These are phyloP conservation scores for Aspergillus intermedius DNA, from an alignment of 2,329 filamentous ascomycete species.

Conservation along the genomic window DNA sequence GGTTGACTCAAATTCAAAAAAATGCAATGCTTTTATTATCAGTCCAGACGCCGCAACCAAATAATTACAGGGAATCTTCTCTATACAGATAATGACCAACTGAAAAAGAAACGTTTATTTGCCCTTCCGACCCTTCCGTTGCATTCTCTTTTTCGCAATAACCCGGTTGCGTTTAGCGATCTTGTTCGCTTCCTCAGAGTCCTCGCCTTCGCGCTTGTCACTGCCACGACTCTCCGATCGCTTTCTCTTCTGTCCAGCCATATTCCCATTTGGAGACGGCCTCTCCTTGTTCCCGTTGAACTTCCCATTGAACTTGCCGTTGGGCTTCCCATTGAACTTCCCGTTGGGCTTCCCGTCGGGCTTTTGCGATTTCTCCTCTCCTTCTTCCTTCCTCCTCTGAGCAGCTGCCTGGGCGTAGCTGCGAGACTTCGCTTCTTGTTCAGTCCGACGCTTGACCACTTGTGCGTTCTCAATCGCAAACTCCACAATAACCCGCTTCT, in stretches of 20 bases:
- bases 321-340: constrained; percentile 8
- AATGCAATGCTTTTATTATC: constrained; percentile 1
- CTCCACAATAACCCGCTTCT: constrained; percentile 85
- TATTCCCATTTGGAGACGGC: constrained; percentile 4
- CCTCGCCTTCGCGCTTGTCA: constrained; percentile 13
- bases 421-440: constrained; percentile 24
- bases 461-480: constrained; percentile 98
- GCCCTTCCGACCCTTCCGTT: constrained; percentile 58
- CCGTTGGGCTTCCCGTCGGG: background rate
- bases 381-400: constrained; percentile 10
- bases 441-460: constrained; percentile 69
- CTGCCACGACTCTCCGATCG: constrained; percentile 18
- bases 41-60: constrained; percentile 2
- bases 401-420: constrained; percentile 10
- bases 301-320: background rate
- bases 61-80: constrained; percentile 1
- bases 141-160: constrained; percentile 76
- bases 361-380: constrained; percentile 8
- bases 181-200: constrained; percentile 45
- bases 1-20: background rate
- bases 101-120: constrained; percentile 11
- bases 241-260: constrained; percentile 26
- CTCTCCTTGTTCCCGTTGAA: constrained; percentile 13
- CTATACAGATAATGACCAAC: constrained; percentile 5
- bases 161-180: constrained; percentile 64